phyloP scores from a whole-genome alignment of 768 basidiomycete genomes.

The Crassisporium funariophilum region DNA sequence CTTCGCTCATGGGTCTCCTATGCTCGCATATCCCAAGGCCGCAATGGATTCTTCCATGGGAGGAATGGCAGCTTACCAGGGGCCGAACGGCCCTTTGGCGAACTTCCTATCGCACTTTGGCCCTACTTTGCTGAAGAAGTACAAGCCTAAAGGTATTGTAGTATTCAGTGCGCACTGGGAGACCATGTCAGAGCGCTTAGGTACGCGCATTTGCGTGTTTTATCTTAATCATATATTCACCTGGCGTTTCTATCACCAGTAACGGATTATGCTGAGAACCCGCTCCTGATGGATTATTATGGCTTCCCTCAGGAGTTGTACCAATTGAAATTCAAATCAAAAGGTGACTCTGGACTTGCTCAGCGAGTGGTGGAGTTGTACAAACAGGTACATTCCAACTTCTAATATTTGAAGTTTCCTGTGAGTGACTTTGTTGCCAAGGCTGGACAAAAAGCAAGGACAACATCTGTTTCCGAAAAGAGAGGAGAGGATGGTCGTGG shows the following conservation, averaged over 20 bases:
- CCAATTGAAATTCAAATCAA: constrained; percentile 65
- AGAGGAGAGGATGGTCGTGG: constrained; percentile 71
- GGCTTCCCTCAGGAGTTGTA: constrained; percentile 65
- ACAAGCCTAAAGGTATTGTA: constrained; percentile 76
- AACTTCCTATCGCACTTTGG: constrained; percentile 69
- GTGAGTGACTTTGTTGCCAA: constrained; percentile 24
- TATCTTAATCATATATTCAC: not conserved
- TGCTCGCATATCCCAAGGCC: constrained; percentile 43
- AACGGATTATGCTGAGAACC: constrained; percentile 79
- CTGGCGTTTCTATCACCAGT: constrained; percentile 41
- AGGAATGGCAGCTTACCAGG: constrained; percentile 34
- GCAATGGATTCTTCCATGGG: constrained; percentile 12
- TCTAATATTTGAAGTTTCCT: not conserved
- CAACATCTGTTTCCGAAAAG: constrained; percentile 48
- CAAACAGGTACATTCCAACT: constrained; percentile 41
- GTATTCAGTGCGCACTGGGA: constrained; percentile 89
- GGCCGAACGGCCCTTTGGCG: constrained; percentile 56
- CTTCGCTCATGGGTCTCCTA: constrained; percentile 70
- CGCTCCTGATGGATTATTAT: constrained; percentile 74
- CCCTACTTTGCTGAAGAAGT: constrained; percentile 62
- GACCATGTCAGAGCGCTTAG: constrained; percentile 56
- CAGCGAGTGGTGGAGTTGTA: constrained; percentile 62
- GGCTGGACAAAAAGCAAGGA: constrained; percentile 57
- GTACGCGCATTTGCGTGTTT: constrained; percentile 29
- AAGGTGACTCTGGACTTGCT: constrained; percentile 59